phyloP scores from a whole-genome alignment of 768 basidiomycete species.

The Hydnum rufescens region DNA sequence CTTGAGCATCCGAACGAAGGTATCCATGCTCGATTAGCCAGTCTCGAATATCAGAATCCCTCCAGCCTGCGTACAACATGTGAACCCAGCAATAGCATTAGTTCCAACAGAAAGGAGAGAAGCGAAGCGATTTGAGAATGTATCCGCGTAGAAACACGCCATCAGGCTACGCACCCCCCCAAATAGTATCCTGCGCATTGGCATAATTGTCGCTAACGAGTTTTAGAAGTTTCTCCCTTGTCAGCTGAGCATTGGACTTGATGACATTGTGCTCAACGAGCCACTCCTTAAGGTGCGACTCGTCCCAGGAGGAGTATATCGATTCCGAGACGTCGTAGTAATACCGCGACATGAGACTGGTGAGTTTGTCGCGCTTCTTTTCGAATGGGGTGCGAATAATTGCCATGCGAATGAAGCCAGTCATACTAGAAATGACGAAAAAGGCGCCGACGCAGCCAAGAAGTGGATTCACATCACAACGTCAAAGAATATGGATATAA shows the following conservation, averaged over 20 bases:
- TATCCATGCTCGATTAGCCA: constrained; percentile 65
- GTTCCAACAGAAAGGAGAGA: background rate
- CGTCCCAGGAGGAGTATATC: constrained; percentile 22
- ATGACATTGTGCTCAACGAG: constrained; percentile 53
- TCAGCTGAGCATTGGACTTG: constrained; percentile 46
- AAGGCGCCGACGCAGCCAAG: background rate
- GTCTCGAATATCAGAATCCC: constrained; percentile 43
- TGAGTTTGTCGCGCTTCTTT: constrained; percentile 37
- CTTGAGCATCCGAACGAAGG: constrained; percentile 31
- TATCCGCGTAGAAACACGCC: too few species aligned
- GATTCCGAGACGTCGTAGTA: constrained; percentile 36
- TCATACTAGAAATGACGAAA: constrained; percentile 29
- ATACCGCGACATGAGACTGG: constrained; percentile 52
- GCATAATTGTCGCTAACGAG: constrained; percentile 55
- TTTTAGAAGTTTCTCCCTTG: constrained; percentile 59
- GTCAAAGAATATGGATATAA: background rate
- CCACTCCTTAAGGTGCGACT: constrained; percentile 59
- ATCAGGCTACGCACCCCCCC: constrained; percentile 1
- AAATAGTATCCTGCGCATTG: constrained; percentile 18
- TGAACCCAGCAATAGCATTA: constrained; percentile 30
- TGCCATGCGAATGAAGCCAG: constrained; percentile 68
- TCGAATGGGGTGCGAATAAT: constrained; percentile 45
- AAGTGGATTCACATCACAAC: background rate
- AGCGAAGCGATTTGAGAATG: too few species aligned
- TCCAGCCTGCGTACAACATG: constrained; percentile 42